Evolutionary conservation across 257 asterid genomes (phyloP).

Genomic region (Capsicum chinense): DNA sequence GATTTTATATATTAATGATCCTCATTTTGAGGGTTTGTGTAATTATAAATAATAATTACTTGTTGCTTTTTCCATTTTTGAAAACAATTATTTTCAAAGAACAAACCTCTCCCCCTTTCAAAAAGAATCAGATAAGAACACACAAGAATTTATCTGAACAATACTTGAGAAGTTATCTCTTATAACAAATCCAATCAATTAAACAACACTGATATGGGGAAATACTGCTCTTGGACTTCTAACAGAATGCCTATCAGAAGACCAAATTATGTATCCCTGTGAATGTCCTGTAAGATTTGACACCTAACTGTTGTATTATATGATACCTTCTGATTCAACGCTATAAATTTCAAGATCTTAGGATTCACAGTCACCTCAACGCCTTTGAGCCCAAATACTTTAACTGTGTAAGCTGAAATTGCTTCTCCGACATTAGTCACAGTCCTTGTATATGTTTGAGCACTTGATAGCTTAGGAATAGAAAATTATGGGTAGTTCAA

Average conservation of each 20-base stretch:
- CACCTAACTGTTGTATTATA: background rate
- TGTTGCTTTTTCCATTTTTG: background rate
- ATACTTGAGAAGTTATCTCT: too few relatives aligned
- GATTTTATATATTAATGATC: too few relatives aligned
- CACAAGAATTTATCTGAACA: background rate
- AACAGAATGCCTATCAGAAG: background rate
- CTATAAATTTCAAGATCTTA: background rate
- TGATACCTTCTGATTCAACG: background rate
- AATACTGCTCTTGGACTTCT: background rate
- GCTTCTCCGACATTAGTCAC: conserved; percentile 35
- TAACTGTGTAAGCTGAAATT: conserved; percentile 1
- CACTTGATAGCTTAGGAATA: background rate
- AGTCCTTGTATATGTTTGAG: background rate
- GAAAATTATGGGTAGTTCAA: conserved; percentile 37
- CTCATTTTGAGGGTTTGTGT: too few relatives aligned
- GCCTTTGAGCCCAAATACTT: background rate
- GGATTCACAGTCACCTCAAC: conserved; percentile 20
- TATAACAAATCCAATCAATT: background rate
- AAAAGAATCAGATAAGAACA: too few relatives aligned
- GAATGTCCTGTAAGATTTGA: background rate
- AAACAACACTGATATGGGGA: background rate
- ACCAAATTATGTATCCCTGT: background rate
- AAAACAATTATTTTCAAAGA: background rate
- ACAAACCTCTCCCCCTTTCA: background rate
- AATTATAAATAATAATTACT: too few relatives aligned